Base-by-base conservation (phyloP, 352 stramenopile genomes). In the Pythium insidiosum region DNA sequence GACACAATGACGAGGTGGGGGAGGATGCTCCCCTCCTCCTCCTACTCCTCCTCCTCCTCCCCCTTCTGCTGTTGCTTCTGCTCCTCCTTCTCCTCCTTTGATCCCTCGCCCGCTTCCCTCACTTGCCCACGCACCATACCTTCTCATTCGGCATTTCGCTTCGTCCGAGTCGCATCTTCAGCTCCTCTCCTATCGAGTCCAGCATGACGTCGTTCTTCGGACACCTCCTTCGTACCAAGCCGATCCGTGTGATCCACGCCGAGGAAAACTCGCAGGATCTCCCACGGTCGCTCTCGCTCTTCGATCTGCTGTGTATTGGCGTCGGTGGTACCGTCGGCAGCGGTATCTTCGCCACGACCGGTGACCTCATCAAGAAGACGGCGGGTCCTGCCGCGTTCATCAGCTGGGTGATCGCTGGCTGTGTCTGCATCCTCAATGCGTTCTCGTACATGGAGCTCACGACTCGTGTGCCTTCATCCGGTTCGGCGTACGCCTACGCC, bases 361-460 rank as follows among this genome's bases (percentile, higher is more conserved):
- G 74, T 20, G 36, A 57, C 5, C 72, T 97, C 22, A 84, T 98
- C 46, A 84, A 70, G 6, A 46, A 34, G 2, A 83, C 54, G 4
- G 82, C 84, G 1, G 90, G 90, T 6, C 84, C 90, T 0, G 77
- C 78, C 18, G 83, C 82, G 0, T 63, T 88, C 49, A 43, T 97
- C 25, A 88, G 65, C 26, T 97, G 84, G 77, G 45, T 67, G 13
- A 75, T 96, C 40, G 76, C 66, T 24, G 90, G 86, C 23, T 26
- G 91, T 4, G 78, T 90, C 21, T 89, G 81, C 18, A 84, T 72
- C 37, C 56, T 88, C 34, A 91, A 80, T 26, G 85, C 84, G 3
- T 65, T 95, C 24, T 87, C 84, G 37, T 97, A 95, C 63, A 94
- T 95, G 51, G 89, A 97, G 56, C 63, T 95, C 19, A 84, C 78